Percentiles rank a stretch among this genome's conserved stretches.
Evolutionary conservation across 208 protist species (phyloP).

Genomic region (Leishmania tropica): DNA sequence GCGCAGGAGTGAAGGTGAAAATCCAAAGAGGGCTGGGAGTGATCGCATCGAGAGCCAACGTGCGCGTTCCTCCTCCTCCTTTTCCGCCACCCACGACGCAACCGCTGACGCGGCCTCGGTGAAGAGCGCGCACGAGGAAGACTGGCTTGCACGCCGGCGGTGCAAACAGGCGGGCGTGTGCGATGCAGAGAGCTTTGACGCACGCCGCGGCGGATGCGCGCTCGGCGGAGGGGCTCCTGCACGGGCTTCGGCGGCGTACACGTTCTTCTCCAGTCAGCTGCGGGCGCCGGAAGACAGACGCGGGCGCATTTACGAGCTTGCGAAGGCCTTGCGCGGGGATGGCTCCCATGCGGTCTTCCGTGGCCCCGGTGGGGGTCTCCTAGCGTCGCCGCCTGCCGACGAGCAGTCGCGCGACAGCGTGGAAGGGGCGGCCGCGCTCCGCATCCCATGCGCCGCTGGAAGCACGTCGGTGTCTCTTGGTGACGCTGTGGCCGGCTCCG

Average conservation of each 20-base stretch:
- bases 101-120: not conserved
- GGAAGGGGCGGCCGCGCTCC: not conserved
- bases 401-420: not conserved
- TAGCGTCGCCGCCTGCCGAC: conserved; percentile 8
- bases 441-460: not conserved
- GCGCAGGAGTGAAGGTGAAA: not conserved
- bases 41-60: not conserved
- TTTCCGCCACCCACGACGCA: not conserved
- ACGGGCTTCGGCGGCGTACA: conserved; percentile 3
- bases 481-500: not conserved
- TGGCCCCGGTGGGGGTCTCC: not conserved
- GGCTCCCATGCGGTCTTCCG: not conserved
- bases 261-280: conserved; percentile 19
- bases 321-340: conserved; percentile 3
- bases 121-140: not conserved
- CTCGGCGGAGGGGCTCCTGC: not conserved
- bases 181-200: not conserved
- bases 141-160: not conserved
- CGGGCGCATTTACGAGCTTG: conserved; percentile 13
- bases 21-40: not conserved
- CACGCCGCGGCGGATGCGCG: not conserved
- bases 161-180: not conserved
- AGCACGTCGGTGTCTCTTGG: not conserved
- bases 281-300: conserved; percentile 11
- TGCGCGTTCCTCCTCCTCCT: not conserved